phyloP scores from a whole-genome alignment of 1,139 yeast species.

The Taphrina communis region DNA sequence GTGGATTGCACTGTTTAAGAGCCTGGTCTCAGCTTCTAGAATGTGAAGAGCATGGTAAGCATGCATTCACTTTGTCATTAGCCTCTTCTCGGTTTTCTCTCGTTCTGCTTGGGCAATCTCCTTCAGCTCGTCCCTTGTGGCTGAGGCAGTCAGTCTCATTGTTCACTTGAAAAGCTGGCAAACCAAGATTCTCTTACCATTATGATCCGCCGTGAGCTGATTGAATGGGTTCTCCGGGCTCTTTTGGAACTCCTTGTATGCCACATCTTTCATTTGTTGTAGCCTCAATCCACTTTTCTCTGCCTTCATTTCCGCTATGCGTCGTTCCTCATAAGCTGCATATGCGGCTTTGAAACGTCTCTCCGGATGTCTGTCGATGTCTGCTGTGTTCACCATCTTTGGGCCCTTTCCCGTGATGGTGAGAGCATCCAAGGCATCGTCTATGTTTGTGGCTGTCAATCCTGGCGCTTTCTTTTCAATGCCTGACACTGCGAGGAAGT shows the following conservation, averaged over 20 bases:
- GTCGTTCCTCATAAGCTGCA: conserved; percentile 70
- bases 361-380: conserved; percentile 85
- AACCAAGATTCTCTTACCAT: conserved; percentile 47
- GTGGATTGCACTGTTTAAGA: no score
- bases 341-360: conserved; percentile 84
- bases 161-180: background rate
- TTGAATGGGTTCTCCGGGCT: conserved; percentile 84
- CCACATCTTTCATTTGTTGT: conserved; percentile 75
- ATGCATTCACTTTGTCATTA: conserved; percentile 10
- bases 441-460: conserved; percentile 75
- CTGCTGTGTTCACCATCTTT: conserved; percentile 57
- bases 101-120: conserved; percentile 39
- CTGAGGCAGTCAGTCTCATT: background rate
- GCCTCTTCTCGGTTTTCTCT: conserved; percentile 29
- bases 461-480: conserved; percentile 53
- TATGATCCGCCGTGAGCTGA: conserved; percentile 68
- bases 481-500: conserved; percentile 53
- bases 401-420: conserved; percentile 55
- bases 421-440: conserved; percentile 78
- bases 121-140: conserved; percentile 34
- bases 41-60: no score
- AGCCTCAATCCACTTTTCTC: conserved; percentile 82
- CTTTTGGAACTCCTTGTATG: conserved; percentile 81
- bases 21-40: no score
- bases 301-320: conserved; percentile 73